Evolutionary conservation across 805 yeast genomes (phyloP), one percentile per base, ranked within the genome.

Genomic region (Ogataea nakhonphanomensis): DNA sequence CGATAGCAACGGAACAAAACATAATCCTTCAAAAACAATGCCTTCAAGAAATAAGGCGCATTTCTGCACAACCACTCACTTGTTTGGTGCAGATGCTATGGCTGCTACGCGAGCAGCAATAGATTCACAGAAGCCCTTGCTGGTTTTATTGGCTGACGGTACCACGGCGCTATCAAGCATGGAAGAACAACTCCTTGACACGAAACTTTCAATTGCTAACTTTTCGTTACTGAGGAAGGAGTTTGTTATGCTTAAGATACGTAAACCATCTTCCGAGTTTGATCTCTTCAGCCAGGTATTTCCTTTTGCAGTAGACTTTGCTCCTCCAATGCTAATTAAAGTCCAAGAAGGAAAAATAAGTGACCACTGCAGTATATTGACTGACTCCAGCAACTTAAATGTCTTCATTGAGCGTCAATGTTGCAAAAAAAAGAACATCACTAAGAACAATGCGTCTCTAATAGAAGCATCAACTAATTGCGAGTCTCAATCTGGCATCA

Each of bases 311-410:
- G 37, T 33, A 2, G 61, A 67, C 12, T 63, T 71, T 7, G 53
- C 51, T 0, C 66, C 71, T 3, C 90, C 90, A 1, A 70, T 84
- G 46, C 62, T 82, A 17, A 71, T 76, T 51, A 61, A 81, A 10
- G 66, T 84, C n/a, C 61, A 58, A 25, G 61, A 65, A 8, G 78
- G 82, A 6, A 55, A 62, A 28, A 64, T 79, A 5, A 45, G 74
- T 25, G 20, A 17, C 20, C 20, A 17, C 5, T 17, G 5, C 20
- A 17, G 20, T 17, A 17, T 17, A 4, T 17, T 17, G 20, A 17
- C 5, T 17, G 20, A 17, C 20, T 17, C 20, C 20, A 17, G 20
- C 20, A 17, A 17, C 20, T 17, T 17, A 5, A 17, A 17, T 5
- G 20, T 17, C 20, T 17, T 17, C 5, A 17, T 17, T 17, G 20